phyloP scores from a whole-genome alignment of 495 filamentous ascomycete genomes.

The Hypoxylon subgilvum region DNA sequence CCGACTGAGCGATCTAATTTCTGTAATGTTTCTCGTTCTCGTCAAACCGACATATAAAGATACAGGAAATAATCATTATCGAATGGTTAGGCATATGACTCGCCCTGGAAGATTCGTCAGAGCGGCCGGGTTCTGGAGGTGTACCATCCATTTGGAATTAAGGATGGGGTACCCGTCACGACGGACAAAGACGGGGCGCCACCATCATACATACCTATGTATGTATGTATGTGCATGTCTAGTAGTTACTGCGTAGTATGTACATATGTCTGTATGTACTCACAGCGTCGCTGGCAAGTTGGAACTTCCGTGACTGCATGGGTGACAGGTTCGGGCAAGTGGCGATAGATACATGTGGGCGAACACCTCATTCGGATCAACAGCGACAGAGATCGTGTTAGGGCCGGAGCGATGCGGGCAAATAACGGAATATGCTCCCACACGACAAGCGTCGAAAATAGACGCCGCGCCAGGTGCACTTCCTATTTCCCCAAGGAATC shows the following conservation, averaged over 20 bases:
- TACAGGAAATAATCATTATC: neutral
- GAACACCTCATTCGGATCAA: slow-evolving; percentile 32
- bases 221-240: neutral
- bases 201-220: slow-evolving; percentile 9
- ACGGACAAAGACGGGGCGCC: slow-evolving; percentile 15
- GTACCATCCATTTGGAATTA: slow-evolving; percentile 33
- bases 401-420: slow-evolving; percentile 24
- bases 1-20: slow-evolving; percentile 10
- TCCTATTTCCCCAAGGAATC: slow-evolving; percentile 15
- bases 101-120: slow-evolving; percentile 27
- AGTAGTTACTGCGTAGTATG: neutral
- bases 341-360: slow-evolving; percentile 24
- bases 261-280: slow-evolving; percentile 4
- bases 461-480: slow-evolving; percentile 18
- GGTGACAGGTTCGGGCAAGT: slow-evolving; percentile 29
- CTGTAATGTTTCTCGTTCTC: slow-evolving; percentile 7
- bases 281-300: neutral
- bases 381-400: slow-evolving; percentile 15
- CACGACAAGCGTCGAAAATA: slow-evolving; percentile 16
- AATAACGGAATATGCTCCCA: slow-evolving; percentile 21
- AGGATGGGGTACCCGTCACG: slow-evolving; percentile 24
- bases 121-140: slow-evolving; percentile 20
- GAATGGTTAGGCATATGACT: slow-evolving; percentile 6
- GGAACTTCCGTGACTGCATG: slow-evolving; percentile 25
- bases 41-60: slow-evolving; percentile 11